phyloP scores from a whole-genome alignment of 1,284 basidiomycete genomes.

The Pseudozyma pruni region DNA sequence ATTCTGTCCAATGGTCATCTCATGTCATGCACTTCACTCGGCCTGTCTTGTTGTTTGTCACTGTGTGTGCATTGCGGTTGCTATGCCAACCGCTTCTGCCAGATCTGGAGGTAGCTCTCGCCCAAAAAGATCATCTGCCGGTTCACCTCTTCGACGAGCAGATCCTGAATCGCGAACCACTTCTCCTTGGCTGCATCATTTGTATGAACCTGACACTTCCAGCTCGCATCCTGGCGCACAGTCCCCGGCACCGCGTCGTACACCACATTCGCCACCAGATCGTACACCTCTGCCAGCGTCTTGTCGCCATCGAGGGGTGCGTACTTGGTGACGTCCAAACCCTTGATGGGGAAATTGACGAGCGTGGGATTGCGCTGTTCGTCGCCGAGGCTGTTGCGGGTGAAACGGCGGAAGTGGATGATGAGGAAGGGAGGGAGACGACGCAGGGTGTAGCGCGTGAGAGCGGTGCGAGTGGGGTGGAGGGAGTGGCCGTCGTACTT shows the following conservation, averaged over 20 bases:
- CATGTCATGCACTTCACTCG: constrained; percentile 3
- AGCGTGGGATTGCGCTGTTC: constrained; percentile 99
- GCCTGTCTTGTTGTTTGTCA: neutral
- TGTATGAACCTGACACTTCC: constrained; percentile 89
- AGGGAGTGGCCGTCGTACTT: constrained; percentile 85
- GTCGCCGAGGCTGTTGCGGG: constrained; percentile 90
- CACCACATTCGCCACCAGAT: constrained; percentile 93
- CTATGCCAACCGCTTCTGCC: constrained; percentile 16
- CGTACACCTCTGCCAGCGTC: constrained; percentile 78
- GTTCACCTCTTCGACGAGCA: constrained; percentile 92
- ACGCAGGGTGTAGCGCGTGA: constrained; percentile 84
- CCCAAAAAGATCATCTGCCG: constrained; percentile 98
- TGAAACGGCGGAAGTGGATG: constrained; percentile 95
- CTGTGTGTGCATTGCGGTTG: no score
- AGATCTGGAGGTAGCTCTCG: constrained; percentile 82
- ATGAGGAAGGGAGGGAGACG: constrained; percentile 90
- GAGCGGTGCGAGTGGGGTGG: constrained; percentile 52
- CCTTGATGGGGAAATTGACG: constrained; percentile 93
- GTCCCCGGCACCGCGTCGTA: constrained; percentile 95
- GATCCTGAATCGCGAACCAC: constrained; percentile 97
- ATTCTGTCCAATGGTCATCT: neutral
- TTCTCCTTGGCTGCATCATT: constrained; percentile 73
- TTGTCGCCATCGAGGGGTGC: constrained; percentile 26
- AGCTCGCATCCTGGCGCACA: constrained; percentile 84
- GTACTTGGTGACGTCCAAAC: constrained; percentile 71